These are phyloP conservation scores for Biscutella laevigata DNA, from an alignment of 441 rosid genomes.

Conservation along the genomic window DNA sequence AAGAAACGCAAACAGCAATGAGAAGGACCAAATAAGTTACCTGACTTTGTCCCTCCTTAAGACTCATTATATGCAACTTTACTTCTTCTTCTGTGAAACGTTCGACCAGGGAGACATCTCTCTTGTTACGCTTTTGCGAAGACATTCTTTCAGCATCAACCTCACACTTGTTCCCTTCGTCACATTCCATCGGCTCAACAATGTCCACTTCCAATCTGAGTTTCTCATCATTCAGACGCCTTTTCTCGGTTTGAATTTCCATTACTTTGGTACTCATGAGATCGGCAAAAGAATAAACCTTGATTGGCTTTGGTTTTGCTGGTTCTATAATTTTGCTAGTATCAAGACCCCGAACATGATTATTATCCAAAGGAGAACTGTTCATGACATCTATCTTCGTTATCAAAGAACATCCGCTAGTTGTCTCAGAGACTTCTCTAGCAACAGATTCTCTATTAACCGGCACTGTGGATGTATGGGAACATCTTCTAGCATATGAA, in stretches of 20 bases:
- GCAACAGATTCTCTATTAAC: neutral
- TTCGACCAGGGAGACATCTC: slow-evolving; percentile 48
- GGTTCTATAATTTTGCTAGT: neutral
- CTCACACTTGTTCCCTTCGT: neutral
- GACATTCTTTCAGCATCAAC: neutral
- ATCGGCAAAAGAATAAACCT: neutral
- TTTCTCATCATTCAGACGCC: slow-evolving; percentile 2
- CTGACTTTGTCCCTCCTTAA: slow-evolving; percentile 30
- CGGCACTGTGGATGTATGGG: neutral
- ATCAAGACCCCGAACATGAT: neutral
- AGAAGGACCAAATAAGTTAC: slow-evolving; percentile 28
- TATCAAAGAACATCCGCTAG: neutral
- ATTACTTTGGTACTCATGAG: neutral
- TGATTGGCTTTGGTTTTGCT: neutral
- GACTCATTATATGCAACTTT: slow-evolving; percentile 47
- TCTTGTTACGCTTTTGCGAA: slow-evolving; percentile 15
- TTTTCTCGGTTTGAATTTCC: neutral
- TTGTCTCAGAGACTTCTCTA: neutral
- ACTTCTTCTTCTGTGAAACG: slow-evolving; percentile 47
- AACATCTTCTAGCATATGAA: neutral
- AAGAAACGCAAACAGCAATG: neutral
- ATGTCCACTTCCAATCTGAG: neutral
- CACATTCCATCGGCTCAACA: slow-evolving; percentile 12
- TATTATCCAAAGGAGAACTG: neutral
- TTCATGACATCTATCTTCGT: neutral